Evolutionary conservation across 1,284 basidiomycete species (phyloP).

Genomic region (Apiotrichum gamsii): DNA sequence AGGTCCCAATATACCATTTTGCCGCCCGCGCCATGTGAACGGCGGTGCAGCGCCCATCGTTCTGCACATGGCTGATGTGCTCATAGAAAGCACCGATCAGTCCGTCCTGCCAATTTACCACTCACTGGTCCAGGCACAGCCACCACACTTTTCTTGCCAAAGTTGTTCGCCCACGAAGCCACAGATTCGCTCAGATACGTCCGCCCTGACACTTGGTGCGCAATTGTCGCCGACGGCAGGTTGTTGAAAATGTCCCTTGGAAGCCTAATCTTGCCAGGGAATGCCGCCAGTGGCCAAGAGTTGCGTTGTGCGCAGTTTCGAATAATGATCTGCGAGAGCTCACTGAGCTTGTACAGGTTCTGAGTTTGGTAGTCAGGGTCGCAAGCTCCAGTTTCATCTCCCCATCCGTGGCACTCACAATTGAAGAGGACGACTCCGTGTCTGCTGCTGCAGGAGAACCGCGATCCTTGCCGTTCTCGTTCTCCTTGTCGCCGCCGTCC

Average conservation of each 20-base stretch:
- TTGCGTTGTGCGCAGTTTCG: conserved; percentile 60
- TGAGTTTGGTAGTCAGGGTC: conserved; percentile 38
- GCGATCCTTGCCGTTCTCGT: too few relatives aligned
- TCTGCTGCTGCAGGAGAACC: not conserved
- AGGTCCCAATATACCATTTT: too few relatives aligned
- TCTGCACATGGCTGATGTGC: too few relatives aligned
- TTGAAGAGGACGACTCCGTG: conserved; percentile 1
- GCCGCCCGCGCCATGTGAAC: too few relatives aligned
- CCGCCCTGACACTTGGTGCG: conserved; percentile 1
- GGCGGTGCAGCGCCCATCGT: too few relatives aligned
- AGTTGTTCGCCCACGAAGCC: conserved; percentile 20
- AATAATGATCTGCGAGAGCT: conserved; percentile 82
- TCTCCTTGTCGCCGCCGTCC: not conserved
- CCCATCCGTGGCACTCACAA: conserved; percentile 6
- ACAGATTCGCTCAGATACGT: conserved; percentile 33
- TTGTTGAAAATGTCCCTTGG: conserved; percentile 70
- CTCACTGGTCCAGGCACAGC: not conserved
- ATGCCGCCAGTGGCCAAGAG: conserved; percentile 70
- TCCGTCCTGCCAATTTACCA: too few relatives aligned
- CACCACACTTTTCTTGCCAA: conserved; percentile 18
- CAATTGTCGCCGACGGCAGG: conserved; percentile 25
- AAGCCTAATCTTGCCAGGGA: conserved; percentile 71
- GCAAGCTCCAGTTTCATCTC: not conserved
- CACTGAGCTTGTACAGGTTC: conserved; percentile 84
- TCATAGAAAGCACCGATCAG: too few relatives aligned